Evolutionary conservation across 2,329 filamentous ascomycete species (phyloP).

Genomic region (Harringtonia lauricola): DNA sequence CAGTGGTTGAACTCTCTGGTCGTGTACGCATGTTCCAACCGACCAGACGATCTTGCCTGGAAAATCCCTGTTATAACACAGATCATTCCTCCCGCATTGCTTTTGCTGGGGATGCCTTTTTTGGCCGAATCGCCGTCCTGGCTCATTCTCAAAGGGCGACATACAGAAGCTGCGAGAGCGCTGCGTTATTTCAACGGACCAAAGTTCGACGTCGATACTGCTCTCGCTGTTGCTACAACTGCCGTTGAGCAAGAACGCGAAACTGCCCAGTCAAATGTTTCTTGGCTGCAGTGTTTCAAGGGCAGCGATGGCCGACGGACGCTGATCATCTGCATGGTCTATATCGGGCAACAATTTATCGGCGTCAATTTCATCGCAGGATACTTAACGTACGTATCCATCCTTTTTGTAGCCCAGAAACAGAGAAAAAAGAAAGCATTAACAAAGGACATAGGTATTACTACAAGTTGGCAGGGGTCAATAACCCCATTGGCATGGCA

Average conservation of each 20-base stretch:
- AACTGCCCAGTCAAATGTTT: constrained; percentile 15
- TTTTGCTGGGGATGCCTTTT: constrained; percentile 10
- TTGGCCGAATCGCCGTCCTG: constrained; percentile 3
- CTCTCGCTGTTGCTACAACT: neutral
- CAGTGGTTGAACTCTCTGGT: constrained; percentile 18
- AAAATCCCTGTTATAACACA: constrained; percentile 19
- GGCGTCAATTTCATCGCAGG: constrained; percentile 20
- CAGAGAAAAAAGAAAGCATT: neutral
- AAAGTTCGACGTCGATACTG: neutral
- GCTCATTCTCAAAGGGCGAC: neutral
- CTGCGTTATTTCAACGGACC: constrained; percentile 15
- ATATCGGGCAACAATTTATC: constrained; percentile 18
- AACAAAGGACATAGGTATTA: constrained; percentile 11
- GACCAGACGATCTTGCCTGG: constrained; percentile 17
- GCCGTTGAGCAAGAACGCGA: constrained; percentile 11
- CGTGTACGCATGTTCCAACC: constrained; percentile 13
- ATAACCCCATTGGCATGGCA: constrained; percentile 17
- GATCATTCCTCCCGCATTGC: constrained; percentile 15
- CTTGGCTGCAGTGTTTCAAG: constrained; percentile 20
- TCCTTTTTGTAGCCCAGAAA: no score
- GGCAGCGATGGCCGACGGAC: constrained; percentile 23
- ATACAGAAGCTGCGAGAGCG: neutral
- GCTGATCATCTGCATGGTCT: constrained; percentile 22
- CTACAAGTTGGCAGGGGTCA: constrained; percentile 18
- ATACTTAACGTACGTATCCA: constrained; percentile 14